Percentiles rank a stretch among this genome's conserved stretches.
phyloP scores from a whole-genome alignment of 75 land plant species.

The Pinus taeda region DNA sequence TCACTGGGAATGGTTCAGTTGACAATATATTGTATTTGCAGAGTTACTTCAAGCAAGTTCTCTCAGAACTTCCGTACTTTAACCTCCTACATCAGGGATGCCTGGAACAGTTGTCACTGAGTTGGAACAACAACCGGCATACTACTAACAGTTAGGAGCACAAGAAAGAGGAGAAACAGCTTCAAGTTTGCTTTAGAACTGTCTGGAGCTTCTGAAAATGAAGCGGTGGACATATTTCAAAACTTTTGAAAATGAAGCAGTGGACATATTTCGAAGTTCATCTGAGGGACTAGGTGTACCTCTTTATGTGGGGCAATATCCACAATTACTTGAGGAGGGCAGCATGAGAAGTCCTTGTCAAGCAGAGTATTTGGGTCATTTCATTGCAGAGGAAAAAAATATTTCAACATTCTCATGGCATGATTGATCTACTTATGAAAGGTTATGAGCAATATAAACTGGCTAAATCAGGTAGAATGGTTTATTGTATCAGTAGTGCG shows the following conservation, averaged over 20 bases:
- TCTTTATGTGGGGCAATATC: conserved; percentile 81
- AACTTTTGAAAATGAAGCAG: conserved; percentile 19
- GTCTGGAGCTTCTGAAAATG: conserved; percentile 28
- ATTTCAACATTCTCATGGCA: conserved; percentile 70
- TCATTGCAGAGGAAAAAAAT: conserved; percentile 61
- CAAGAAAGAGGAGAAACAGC: conserved; percentile 56
- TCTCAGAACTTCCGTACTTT: conserved; percentile 28
- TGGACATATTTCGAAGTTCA: conserved; percentile 2
- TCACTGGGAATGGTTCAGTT: conserved; percentile 96
- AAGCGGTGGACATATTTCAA: conserved; percentile 4
- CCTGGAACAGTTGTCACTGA: conserved; percentile 56
- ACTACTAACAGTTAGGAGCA: conserved; percentile 91
- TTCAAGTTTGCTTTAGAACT: conserved; percentile 31
- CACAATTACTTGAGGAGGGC: conserved; percentile 56
- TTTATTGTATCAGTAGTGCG: conserved; percentile 47
- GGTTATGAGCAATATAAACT: conserved; percentile 69
- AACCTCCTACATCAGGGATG: conserved; percentile 21
- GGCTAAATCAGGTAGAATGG: conserved; percentile 55
- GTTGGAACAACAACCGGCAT: conserved; percentile 79
- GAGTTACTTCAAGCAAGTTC: conserved; percentile 78
- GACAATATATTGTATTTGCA: conserved; percentile 90
- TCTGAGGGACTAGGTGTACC: conserved; percentile 71
- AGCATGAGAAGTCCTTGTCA: conserved; percentile 67
- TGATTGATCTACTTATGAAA: conserved; percentile 75
- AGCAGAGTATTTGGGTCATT: conserved; percentile 64